phyloP scores from a whole-genome alignment of 352 stramenopile genomes.

The Phytophthora macrochlamydospora region DNA sequence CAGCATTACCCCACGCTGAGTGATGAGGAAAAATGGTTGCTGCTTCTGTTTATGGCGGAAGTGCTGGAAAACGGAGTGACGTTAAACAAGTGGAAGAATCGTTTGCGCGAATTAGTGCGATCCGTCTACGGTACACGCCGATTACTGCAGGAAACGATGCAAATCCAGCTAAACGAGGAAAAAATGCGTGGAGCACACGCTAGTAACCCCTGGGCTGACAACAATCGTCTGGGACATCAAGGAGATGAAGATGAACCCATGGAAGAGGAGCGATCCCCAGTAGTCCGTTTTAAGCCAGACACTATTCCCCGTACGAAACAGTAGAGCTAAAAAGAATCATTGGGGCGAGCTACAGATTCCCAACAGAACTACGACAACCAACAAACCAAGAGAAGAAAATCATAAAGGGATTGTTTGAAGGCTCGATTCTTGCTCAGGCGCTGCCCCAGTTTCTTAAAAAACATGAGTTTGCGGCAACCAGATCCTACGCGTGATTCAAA shows the following conservation, averaged over 20 bases:
- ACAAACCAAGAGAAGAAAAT: not conserved
- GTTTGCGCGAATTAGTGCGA: not conserved
- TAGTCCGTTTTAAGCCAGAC: not conserved
- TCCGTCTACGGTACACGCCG: not conserved
- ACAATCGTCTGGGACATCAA: not conserved
- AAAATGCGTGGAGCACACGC: not conserved
- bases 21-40: not conserved
- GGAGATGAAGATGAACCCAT: not conserved
- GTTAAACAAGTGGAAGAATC: not conserved
- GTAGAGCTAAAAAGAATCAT: not conserved
- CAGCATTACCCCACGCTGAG: not conserved
- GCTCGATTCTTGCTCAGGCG: not conserved
- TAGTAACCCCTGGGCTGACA: not conserved
- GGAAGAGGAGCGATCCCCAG: not conserved
- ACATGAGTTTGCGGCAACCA: not conserved
- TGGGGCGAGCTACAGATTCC: not conserved
- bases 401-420: not conserved
- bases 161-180: not conserved
- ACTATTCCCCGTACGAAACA: not conserved
- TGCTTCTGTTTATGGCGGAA: not conserved
- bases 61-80: not conserved
- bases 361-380: not conserved
- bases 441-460: not conserved
- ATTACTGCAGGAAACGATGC: not conserved
- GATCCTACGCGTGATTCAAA: slow-evolving; percentile 7